phyloP scores from a whole-genome alignment of 2,329 filamentous ascomycete genomes.

The Pseudocercospora pini-densiflorae region DNA sequence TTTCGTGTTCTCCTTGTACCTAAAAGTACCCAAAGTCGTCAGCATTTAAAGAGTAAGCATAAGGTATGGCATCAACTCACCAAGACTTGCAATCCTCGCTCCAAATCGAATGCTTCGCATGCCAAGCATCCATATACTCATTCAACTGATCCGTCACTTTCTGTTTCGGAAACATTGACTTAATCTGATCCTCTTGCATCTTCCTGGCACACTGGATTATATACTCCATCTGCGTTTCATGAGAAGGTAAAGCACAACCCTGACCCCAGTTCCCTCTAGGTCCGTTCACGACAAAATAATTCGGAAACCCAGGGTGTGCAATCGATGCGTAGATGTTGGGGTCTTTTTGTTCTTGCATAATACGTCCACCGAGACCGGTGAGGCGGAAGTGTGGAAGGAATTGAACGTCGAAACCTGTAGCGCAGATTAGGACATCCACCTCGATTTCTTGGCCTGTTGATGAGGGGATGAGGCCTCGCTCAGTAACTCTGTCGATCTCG shows the following conservation, averaged over 20 bases:
- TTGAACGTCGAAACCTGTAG: conserved; percentile 26
- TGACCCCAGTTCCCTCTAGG: conserved; percentile 28
- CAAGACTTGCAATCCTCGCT: conserved; percentile 29
- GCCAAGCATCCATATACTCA: conserved; percentile 33
- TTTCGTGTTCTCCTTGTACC: conserved; percentile 32
- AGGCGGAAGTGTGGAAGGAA: conserved; percentile 41
- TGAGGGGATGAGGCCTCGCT: conserved; percentile 30
- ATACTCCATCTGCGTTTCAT: conserved; percentile 28
- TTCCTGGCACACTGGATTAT: conserved; percentile 33
- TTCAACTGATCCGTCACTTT: conserved; percentile 32
- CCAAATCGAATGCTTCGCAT: conserved; percentile 31
- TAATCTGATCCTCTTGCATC: conserved; percentile 36
- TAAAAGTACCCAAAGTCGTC: too few relatives aligned
- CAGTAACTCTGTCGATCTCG: conserved; percentile 30
- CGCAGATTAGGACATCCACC: conserved; percentile 35
- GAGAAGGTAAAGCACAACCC: conserved; percentile 25
- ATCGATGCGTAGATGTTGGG: conserved; percentile 38
- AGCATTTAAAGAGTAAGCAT: too few relatives aligned
- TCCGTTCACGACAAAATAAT: conserved; percentile 39
- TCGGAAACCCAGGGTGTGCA: conserved; percentile 36
- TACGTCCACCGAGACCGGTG: conserved; percentile 41
- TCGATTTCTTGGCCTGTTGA: conserved; percentile 24
- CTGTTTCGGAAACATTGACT: conserved; percentile 31
- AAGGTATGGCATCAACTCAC: conserved; percentile 22
- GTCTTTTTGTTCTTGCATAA: conserved; percentile 33